Evolutionary conservation across 805 yeast species (phyloP).

Genomic region (Ogataea nitratoaversa): DNA sequence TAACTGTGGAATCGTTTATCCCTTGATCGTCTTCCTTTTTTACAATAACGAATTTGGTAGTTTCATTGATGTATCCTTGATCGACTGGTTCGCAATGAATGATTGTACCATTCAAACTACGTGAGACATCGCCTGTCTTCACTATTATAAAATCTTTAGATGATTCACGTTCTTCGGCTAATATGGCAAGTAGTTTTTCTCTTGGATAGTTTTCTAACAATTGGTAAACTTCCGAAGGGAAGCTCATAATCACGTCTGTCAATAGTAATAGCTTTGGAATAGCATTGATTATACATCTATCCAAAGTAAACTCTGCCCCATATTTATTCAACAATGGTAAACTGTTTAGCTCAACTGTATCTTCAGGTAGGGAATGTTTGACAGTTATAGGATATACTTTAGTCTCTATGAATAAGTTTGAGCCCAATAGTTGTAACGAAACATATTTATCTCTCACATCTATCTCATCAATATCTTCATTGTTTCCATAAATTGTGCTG

Average conservation of each 20-base stretch:
- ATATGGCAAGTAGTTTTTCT: constrained; percentile 28
- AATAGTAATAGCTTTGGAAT: constrained; percentile 30
- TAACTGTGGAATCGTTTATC: neutral
- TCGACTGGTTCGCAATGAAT: constrained; percentile 67
- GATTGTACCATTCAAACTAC: constrained; percentile 46
- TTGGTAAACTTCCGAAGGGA: constrained; percentile 45
- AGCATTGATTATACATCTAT: constrained; percentile 34
- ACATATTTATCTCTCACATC: constrained; percentile 10
- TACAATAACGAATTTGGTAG: constrained; percentile 54
- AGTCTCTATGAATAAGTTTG: constrained; percentile 21
- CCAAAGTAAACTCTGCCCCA: constrained; percentile 40
- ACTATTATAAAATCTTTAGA: constrained; percentile 20
- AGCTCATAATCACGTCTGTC: constrained; percentile 35
- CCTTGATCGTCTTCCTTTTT: constrained; percentile 21
- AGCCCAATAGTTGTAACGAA: constrained; percentile 22
- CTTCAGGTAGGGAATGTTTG: constrained; percentile 21
- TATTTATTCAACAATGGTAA: constrained; percentile 31
- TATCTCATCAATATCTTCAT: neutral
- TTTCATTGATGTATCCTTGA: constrained; percentile 52
- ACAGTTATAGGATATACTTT: constrained; percentile 34
- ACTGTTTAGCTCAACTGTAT: constrained; percentile 38
- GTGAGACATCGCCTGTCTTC: constrained; percentile 40
- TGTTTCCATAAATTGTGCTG: constrained; percentile 9
- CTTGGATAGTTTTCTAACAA: constrained; percentile 35
- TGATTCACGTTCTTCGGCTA: constrained; percentile 33